Evolutionary conservation across 2,329 filamentous ascomycete species (phyloP), one percentile per base, ranked within the genome.

Genomic region (Hypoxylon sp.): DNA sequence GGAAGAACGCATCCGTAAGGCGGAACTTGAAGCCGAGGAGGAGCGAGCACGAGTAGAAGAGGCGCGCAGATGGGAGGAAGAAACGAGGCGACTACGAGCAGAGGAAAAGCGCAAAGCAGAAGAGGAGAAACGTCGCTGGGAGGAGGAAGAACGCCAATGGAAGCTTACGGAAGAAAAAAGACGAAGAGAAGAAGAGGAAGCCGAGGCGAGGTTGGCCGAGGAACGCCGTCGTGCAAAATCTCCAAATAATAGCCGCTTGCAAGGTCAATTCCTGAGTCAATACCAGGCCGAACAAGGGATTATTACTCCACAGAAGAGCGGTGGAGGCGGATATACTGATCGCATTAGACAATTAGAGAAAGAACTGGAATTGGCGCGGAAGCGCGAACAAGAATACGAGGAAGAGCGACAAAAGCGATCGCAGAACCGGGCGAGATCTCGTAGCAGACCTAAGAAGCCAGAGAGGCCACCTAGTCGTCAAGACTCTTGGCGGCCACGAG

Each of bases 191-290:
- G 93, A 97, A 72, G 87, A 87, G 34, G 92, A 92, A 70, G 88
- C 90, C 2, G 90, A 94, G 74, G 86, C 87, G 10, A 86, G 85
- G 43, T 78, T 94, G 32, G 87, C 88, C 52, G 84, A 90, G 64
- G 91, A 95, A 75, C 87, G 91, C 51, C 84, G 85, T 73, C 84
- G 87, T 64, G 84, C 87, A 61, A 86, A 88, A 67, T 84, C 83
- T 23, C 83, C 82, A 68, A 90, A 87, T 74, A 90, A 94, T 73
- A 84, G 86, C 38, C 88, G 90, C 68, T 83, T 97, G 21, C 91
- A 90, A 66, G 94, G 94, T 2, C 94, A 97, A 76, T 94, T 91
- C 73, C 85, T 97, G 55, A 95, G 92, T 75, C 92, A 97, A 76
- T 97, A 97, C 77, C 91, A 93, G 77, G 89, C 90, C 19, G 90